These are phyloP conservation scores for Carex cristatella DNA, from an alignment of 176 grass and related monocot species.

Conservation along the genomic window DNA sequence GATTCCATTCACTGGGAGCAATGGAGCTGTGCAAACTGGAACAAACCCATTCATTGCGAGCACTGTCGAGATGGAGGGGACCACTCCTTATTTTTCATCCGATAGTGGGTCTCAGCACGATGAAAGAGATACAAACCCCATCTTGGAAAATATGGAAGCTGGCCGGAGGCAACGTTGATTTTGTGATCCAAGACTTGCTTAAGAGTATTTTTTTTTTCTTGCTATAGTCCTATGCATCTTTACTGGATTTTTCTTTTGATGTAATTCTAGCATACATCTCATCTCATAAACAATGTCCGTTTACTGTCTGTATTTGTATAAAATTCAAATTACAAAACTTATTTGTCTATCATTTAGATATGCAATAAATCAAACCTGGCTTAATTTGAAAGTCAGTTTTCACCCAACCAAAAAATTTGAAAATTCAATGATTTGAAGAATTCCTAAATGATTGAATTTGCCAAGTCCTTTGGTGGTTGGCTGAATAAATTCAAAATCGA, in stretches of 20 bases:
- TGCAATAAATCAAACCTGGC: too few species aligned
- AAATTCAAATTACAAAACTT: background rate
- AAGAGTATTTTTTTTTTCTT: background rate
- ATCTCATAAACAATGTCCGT: background rate
- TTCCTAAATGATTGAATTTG: too few species aligned
- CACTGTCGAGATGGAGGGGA: background rate
- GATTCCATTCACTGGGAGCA: background rate
- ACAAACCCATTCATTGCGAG: background rate
- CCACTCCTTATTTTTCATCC: background rate
- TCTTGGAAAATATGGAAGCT: slow-evolving; percentile 1
- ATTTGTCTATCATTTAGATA: background rate
- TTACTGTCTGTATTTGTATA: background rate
- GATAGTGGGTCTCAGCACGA: background rate
- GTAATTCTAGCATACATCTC: background rate
- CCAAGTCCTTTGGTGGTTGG: too few species aligned
- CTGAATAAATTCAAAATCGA: too few species aligned
- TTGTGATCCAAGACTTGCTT: background rate
- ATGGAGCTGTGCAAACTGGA: background rate
- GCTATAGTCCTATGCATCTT: background rate
- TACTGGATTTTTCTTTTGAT: background rate
- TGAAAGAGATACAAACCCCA: background rate
- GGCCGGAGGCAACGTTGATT: background rate
- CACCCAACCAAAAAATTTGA: background rate
- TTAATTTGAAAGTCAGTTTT: background rate
- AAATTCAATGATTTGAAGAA: background rate